These are phyloP conservation scores for Phyllosticta ampelicida DNA, from an alignment of 2,329 filamentous ascomycete species.

Conservation along the genomic window DNA sequence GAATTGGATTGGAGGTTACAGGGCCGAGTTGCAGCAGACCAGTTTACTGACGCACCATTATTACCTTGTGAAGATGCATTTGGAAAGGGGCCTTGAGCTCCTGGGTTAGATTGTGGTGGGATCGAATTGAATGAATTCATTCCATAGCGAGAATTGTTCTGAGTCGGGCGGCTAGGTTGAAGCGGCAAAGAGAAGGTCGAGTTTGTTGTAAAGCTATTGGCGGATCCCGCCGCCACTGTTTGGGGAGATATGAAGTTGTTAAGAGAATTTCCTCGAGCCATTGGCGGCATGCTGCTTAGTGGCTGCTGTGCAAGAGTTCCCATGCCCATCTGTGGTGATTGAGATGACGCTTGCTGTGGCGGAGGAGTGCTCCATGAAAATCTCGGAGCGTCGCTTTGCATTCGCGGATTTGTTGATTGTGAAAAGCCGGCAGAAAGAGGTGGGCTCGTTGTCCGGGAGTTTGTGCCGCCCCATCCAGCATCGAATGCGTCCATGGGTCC, in stretches of 20 bases:
- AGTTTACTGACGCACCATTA: background rate
- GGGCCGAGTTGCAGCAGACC: background rate
- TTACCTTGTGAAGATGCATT: constrained; percentile 13
- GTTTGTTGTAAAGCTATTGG: constrained; percentile 11
- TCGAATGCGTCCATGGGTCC: constrained; percentile 21
- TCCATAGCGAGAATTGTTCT: constrained; percentile 9
- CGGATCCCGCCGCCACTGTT: background rate
- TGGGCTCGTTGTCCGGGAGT: constrained; percentile 19
- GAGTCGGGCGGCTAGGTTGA: constrained; percentile 25
- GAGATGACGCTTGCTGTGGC: constrained; percentile 11
- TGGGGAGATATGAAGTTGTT: constrained; percentile 38
- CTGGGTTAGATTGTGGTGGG: background rate
- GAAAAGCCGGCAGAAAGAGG: constrained; percentile 22
- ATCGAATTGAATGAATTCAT: constrained; percentile 3
- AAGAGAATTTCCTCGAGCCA: constrained; percentile 42
- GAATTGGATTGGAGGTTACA: background rate
- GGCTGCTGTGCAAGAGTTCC: background rate
- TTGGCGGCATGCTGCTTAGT: constrained; percentile 12
- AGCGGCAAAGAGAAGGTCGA: constrained; percentile 27
- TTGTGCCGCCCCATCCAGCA: constrained; percentile 31
- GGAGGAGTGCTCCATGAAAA: constrained; percentile 38
- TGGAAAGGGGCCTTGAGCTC: constrained; percentile 10
- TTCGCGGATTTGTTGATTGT: constrained; percentile 19
- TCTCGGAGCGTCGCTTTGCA: constrained; percentile 19
- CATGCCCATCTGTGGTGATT: constrained; percentile 3